Conservation (phyloP, 2,329 filamentous ascomycete genomes). For the Myriangium duriaei region DNA sequence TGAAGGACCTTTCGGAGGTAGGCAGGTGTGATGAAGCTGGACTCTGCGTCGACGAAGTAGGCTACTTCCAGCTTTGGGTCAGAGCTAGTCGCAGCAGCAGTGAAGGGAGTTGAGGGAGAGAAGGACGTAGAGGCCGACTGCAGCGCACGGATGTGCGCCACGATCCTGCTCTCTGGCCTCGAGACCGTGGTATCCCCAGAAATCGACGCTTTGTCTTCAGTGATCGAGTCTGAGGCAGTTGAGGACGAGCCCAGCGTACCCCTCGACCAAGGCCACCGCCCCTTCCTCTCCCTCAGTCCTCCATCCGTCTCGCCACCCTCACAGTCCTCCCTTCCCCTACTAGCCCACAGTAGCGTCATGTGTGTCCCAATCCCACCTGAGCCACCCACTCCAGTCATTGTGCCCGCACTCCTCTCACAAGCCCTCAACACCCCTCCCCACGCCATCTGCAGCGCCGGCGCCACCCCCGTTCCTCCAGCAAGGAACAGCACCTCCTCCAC, state of each 20-base stretch:
- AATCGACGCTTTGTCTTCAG: slow-evolving; percentile 35
- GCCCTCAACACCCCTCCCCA: slow-evolving; percentile 28
- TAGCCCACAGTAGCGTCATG: slow-evolving; percentile 76
- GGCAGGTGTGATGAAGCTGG: slow-evolving; percentile 43
- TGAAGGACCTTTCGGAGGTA: slow-evolving; percentile 23
- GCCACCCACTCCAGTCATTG: background rate
- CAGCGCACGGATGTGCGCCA: slow-evolving; percentile 57
- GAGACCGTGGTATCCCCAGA: too few species aligned
- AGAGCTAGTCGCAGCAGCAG: background rate
- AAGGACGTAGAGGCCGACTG: background rate
- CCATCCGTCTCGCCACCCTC: slow-evolving; percentile 45
- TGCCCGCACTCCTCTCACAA: background rate
- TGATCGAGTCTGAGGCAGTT: background rate
- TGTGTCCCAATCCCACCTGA: slow-evolving; percentile 30
- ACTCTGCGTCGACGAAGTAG: slow-evolving; percentile 75
- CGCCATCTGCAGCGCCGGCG: slow-evolving; percentile 73
- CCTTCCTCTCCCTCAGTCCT: slow-evolving; percentile 1
- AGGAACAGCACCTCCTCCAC: slow-evolving; percentile 61
- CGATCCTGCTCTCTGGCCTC: too few species aligned
- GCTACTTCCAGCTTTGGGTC: slow-evolving; percentile 45
- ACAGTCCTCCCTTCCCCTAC: slow-evolving; percentile 53
- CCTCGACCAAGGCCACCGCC: background rate
- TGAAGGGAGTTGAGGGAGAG: background rate
- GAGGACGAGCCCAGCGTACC: background rate
- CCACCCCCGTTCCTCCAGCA: slow-evolving; percentile 85